Evolutionary conservation across 2,329 filamentous ascomycete species (phyloP), one percentile per base, ranked within the genome.

Genomic region (Fusarium multiceps): DNA sequence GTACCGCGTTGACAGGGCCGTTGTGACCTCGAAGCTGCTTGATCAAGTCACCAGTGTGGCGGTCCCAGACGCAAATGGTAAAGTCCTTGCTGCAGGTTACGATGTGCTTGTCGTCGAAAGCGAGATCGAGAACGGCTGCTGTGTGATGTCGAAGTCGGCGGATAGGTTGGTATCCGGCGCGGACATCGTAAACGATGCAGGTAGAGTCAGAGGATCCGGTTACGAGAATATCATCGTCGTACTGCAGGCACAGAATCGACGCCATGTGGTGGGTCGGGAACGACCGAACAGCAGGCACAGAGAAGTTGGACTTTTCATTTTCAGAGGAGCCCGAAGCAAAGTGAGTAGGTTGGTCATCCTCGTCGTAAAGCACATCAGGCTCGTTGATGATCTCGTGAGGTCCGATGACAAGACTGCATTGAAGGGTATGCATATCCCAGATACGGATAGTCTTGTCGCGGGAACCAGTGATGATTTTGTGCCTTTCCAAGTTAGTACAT

Each of bases 71-170:
- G 77, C 94, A 97, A 77, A 99, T 97, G 68, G 88, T 94, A 42
- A 91, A 90, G 80, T 99, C 96, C 81, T 99, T 99, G 78, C 93
- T 97, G 84, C 96, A 99, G 7, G 95, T 98, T 53, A 98, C 92
- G 75, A 99, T 98, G 80, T 97, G 92, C 74, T 91, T 90, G 69
- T 93, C 89, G 78, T 99, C 94, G 71, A 99, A 95, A 70, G 93
- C 95, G 12, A 99, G 90, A 78, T 99, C 96, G 16, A 99, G 87
- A 41, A 99, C 94, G 54, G 96, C 95, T 6, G 93, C 93, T 8
- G 88, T 89, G 82, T 99, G 96, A 68, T 91, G 89, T 34, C 84
- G 82, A 16, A 99, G 89, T 32, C 93, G 91, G 51, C 88, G 90
- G 63, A 97, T 89, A 0, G 96, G 94, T 62, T 88, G 86, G 79